Percentiles rank a stretch among this genome's conserved stretches.
Evolutionary conservation across 768 basidiomycete species (phyloP).

Genomic region (Termitomyces titanicus): DNA sequence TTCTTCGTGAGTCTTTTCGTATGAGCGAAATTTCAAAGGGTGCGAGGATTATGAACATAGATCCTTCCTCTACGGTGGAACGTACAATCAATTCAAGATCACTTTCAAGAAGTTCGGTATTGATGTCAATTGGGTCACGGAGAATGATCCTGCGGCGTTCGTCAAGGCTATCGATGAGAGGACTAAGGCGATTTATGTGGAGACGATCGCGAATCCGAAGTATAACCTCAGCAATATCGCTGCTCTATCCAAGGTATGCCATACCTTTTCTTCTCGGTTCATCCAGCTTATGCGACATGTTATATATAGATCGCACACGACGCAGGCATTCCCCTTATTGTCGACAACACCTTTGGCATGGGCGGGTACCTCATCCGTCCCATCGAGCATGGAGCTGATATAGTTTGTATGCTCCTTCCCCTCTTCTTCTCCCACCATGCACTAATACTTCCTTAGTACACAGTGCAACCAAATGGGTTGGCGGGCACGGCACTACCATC

Average conservation of each 20-base stretch:
- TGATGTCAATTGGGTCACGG: constrained; percentile 61
- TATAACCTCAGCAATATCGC: constrained; percentile 63
- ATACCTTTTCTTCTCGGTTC: background rate
- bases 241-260: constrained; percentile 60
- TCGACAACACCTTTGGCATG: constrained; percentile 79
- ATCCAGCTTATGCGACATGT: background rate
- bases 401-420: constrained; percentile 47
- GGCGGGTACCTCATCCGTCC: constrained; percentile 71
- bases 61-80: constrained; percentile 71
- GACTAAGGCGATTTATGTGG: constrained; percentile 75
- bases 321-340: constrained; percentile 70
- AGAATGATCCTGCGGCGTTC: constrained; percentile 55
- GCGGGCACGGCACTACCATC: constrained; percentile 78
- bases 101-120: constrained; percentile 71
- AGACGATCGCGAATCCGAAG: constrained; percentile 78
- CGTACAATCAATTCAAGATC: constrained; percentile 77
- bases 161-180: constrained; percentile 69
- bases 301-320: constrained; percentile 63
- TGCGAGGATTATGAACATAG: constrained; percentile 24
- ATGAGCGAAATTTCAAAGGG: too few relatives aligned
- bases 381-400: constrained; percentile 74
- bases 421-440: background rate
- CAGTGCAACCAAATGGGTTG: constrained; percentile 85
- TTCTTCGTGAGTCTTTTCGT: constrained; percentile 45
- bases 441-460: constrained; percentile 40